phyloP scores from a whole-genome alignment of 768 basidiomycete species.

The Gymnopilus junonius region DNA sequence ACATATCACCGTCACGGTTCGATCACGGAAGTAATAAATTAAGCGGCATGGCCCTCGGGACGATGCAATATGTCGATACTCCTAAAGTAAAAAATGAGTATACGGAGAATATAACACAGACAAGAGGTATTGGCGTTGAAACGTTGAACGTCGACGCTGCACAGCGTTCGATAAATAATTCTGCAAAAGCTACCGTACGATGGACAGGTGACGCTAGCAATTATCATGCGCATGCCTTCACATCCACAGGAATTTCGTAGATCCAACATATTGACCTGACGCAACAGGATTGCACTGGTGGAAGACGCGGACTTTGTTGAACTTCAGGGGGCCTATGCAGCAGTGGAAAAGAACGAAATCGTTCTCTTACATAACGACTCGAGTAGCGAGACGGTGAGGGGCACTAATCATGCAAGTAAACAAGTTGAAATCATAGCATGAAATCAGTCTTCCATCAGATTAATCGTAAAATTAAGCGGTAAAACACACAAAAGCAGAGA shows the following conservation, averaged over 20 bases:
- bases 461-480: background rate
- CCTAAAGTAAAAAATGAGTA: too few relatives aligned
- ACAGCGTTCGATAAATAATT: background rate
- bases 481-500: conserved; percentile 75
- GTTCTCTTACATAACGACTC: conserved; percentile 42
- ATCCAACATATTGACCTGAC: conserved; percentile 81
- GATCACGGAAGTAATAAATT: background rate
- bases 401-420: conserved; percentile 92
- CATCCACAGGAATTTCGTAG: conserved; percentile 66
- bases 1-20: too few relatives aligned
- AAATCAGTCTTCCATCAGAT: background rate
- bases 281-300: conserved; percentile 91
- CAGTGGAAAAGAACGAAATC: conserved; percentile 90
- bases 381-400: conserved; percentile 16
- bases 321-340: conserved; percentile 73
- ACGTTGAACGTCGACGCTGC: background rate
- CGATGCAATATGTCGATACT: too few relatives aligned
- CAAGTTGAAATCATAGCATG: conserved; percentile 46
- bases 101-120: too few relatives aligned
- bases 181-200: too few relatives aligned
- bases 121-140: too few relatives aligned
- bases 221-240: conserved; percentile 38
- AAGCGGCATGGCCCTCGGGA: too few relatives aligned
- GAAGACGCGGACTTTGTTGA: conserved; percentile 73
- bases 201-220: too few relatives aligned